Conservation (phyloP, 2,329 filamentous ascomycete species). For the Diplocarpon rosae region DNA sequence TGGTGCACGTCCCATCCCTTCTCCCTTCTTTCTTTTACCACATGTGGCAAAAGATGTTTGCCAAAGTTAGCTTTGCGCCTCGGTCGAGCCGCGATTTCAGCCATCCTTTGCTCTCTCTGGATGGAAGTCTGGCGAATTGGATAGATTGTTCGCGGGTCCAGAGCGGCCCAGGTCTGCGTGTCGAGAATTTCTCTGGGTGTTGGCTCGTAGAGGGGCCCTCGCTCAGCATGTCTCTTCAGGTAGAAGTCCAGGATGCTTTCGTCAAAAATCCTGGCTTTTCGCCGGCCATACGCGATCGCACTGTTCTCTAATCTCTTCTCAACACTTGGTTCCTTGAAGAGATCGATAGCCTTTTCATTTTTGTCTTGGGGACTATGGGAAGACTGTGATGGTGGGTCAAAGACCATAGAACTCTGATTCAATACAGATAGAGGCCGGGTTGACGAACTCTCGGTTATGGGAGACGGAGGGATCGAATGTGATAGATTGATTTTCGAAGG, state of each 20-base stretch:
- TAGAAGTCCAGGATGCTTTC: conserved; percentile 6
- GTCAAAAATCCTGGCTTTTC: neutral
- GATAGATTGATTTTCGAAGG: too few species aligned
- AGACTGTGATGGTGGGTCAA: too few species aligned
- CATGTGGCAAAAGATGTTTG: conserved; percentile 13
- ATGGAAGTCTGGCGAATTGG: conserved; percentile 32
- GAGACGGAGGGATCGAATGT: too few species aligned
- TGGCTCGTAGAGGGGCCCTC: neutral
- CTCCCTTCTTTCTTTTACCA: conserved; percentile 11
- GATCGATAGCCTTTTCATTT: too few species aligned
- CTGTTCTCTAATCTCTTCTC: too few species aligned
- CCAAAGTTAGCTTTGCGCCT: conserved; percentile 42
- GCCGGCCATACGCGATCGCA: neutral
- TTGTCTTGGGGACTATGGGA: too few species aligned
- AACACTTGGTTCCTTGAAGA: too few species aligned
- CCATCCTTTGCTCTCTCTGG: conserved; percentile 38
- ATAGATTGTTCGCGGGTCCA: conserved; percentile 42
- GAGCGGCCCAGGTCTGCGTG: conserved; percentile 32
- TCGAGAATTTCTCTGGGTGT: conserved; percentile 6
- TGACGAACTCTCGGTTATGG: too few species aligned
- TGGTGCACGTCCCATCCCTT: conserved; percentile 19
- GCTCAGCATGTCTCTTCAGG: conserved; percentile 5
- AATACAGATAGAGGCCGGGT: too few species aligned
- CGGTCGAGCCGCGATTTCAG: conserved; percentile 39
- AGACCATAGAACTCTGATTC: too few species aligned